A percentile compares a stretch with the other conserved stretches of the same genome.
Evolutionary conservation across 352 stramenopile genomes (phyloP).

Genomic region (Globisporangium irregulare): DNA sequence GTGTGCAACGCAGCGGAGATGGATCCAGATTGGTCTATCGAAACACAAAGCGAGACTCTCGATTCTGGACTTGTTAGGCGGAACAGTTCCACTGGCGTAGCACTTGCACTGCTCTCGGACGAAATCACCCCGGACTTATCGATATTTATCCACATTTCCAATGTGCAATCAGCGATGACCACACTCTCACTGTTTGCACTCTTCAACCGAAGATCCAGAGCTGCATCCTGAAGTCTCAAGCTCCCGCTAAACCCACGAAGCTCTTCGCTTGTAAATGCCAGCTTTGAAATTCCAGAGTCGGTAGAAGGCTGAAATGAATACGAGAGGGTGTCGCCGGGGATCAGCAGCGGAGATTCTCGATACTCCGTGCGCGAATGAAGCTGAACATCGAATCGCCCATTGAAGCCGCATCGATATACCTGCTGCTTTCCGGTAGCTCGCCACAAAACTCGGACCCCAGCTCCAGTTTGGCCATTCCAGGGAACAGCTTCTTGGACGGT

Average conservation of each 20-base stretch:
- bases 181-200: slow-evolving; percentile 17
- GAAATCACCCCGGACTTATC: background rate
- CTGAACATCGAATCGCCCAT: slow-evolving; percentile 63
- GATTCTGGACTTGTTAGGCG: slow-evolving; percentile 16
- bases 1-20: background rate
- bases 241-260: slow-evolving; percentile 36
- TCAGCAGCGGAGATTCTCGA: slow-evolving; percentile 37
- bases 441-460: slow-evolving; percentile 63
- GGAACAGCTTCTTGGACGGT: slow-evolving; percentile 49
- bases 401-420: slow-evolving; percentile 65
- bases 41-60: slow-evolving; percentile 16
- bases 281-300: slow-evolving; percentile 4
- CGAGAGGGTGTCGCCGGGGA: slow-evolving; percentile 37
- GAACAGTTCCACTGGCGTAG: slow-evolving; percentile 23
- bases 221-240: slow-evolving; percentile 15
- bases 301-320: slow-evolving; percentile 27
- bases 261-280: slow-evolving; percentile 13
- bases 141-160: slow-evolving; percentile 57
- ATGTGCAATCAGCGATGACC: slow-evolving; percentile 37
- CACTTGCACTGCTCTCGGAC: background rate
- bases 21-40: background rate
- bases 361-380: slow-evolving; percentile 18
- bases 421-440: slow-evolving; percentile 26
- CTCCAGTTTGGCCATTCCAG: slow-evolving; percentile 46
- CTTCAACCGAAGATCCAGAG: slow-evolving; percentile 23